Percentiles rank a stretch among this genome's conserved stretches.
These are phyloP conservation scores for Casuarina glauca DNA, from an alignment of 306 rosid species.

Conservation along the genomic window DNA sequence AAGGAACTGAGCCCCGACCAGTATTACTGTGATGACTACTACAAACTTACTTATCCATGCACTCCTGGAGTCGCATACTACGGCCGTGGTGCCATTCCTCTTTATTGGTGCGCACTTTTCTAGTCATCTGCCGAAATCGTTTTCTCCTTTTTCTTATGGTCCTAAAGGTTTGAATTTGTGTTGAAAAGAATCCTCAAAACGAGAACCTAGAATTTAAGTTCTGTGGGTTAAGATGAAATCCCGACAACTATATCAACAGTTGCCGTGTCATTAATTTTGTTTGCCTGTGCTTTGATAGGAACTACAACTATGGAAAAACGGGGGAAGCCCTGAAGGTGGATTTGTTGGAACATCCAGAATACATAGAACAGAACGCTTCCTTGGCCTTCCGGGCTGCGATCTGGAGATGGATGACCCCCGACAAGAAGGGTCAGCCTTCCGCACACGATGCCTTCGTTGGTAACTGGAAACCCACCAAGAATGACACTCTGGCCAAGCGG, in stretches of 20 bases:
- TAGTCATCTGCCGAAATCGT: not conserved
- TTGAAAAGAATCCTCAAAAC: not conserved
- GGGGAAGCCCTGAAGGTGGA: slow-evolving; percentile 80
- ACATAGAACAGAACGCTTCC: slow-evolving; percentile 91
- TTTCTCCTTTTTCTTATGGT: no score
- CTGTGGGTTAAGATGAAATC: no score
- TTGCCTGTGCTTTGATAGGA: slow-evolving; percentile 52
- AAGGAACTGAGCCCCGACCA: slow-evolving; percentile 94
- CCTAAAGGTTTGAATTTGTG: not conserved
- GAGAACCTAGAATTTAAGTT: not conserved
- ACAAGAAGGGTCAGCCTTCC: slow-evolving; percentile 76
- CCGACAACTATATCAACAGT: no score
- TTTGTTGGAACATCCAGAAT: slow-evolving; percentile 84
- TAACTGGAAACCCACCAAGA: slow-evolving; percentile 90
- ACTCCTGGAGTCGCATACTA: slow-evolving; percentile 81
- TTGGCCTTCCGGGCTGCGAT: slow-evolving; percentile 90
- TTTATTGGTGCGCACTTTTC: slow-evolving; percentile 65
- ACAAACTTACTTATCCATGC: slow-evolving; percentile 80
- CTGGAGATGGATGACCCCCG: slow-evolving; percentile 83
- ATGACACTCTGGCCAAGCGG: slow-evolving; percentile 73
- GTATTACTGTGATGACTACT: slow-evolving; percentile 75
- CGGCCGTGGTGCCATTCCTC: slow-evolving; percentile 95
- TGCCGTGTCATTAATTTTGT: not conserved
- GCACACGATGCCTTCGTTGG: slow-evolving; percentile 82
- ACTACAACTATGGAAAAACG: slow-evolving; percentile 76